Percentiles rank a stretch among this genome's conserved stretches.
phyloP scores from a whole-genome alignment of 768 basidiomycete species.

The Lactifluus rugatus region DNA sequence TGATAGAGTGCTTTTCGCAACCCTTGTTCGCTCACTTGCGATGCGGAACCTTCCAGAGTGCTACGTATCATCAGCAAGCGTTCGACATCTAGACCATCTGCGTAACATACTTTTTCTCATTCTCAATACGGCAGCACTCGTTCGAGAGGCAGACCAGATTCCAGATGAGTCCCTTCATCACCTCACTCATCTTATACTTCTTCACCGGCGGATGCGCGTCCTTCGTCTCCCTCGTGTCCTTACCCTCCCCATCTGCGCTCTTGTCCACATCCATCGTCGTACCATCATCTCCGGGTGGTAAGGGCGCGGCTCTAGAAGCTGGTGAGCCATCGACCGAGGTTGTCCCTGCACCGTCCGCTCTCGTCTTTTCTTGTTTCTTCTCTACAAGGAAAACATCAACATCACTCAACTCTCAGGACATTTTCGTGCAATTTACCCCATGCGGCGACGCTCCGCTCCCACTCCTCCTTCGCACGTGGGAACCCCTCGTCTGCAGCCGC shows the following conservation, averaged over 20 bases:
- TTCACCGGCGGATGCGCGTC: conserved; percentile 58
- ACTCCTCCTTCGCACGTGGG: conserved; percentile 61
- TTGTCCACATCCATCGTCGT: conserved; percentile 19
- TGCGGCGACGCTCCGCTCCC: conserved; percentile 54
- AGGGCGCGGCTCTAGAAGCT: conserved; percentile 23
- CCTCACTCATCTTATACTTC: conserved; percentile 70
- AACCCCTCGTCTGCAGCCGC: conserved; percentile 56
- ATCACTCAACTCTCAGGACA: too few species aligned
- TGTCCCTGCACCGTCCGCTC: conserved; percentile 26
- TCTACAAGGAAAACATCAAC: conserved; percentile 27
- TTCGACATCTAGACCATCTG: not conserved
- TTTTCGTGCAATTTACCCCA: conserved; percentile 43
- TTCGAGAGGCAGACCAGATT: conserved; percentile 73
- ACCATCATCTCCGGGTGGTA: conserved; percentile 22
- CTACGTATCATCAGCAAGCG: conserved; percentile 20
- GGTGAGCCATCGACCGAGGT: conserved; percentile 23
- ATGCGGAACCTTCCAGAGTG: conserved; percentile 53
- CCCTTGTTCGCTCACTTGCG: conserved; percentile 73
- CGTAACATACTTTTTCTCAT: conserved; percentile 48
- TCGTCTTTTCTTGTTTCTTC: conserved; percentile 33
- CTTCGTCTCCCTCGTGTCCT: conserved; percentile 26
- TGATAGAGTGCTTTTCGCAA: conserved; percentile 73
- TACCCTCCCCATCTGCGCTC: conserved; percentile 26
- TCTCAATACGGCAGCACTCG: conserved; percentile 63
- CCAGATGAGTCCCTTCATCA: conserved; percentile 75